Evolutionary conservation across 108 stramenopile genomes (phyloP).

Genomic region (Nitzschia sp.): DNA sequence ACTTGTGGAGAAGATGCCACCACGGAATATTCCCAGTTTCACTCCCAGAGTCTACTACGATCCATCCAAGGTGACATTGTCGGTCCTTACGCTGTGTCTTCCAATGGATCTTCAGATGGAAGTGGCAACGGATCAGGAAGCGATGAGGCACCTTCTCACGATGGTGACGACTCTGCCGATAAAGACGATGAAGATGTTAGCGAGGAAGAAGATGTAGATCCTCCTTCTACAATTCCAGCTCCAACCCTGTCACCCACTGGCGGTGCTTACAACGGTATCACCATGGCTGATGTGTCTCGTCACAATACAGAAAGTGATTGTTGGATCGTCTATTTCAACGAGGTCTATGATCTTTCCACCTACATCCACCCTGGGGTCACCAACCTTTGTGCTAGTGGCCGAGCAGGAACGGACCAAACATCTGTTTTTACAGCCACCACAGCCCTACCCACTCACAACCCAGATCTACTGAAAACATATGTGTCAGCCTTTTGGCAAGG

Average conservation of each 20-base stretch:
- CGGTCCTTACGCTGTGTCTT: no score
- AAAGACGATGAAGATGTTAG: no score
- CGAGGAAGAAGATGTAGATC: no score
- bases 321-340: not conserved
- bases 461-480: not conserved
- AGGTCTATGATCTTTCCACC: constrained; percentile 1
- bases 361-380: constrained; percentile 17
- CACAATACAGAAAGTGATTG: constrained; percentile 8
- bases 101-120: no score
- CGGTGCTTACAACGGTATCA: not conserved
- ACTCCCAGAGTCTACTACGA: not conserved
- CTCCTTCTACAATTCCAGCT: not conserved
- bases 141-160: no score
- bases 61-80: no score
- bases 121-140: no score
- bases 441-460: not conserved
- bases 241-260: not conserved
- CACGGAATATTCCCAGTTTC: constrained; percentile 11
- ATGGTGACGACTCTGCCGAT: no score
- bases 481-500: no score
- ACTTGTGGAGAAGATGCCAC: constrained; percentile 68
- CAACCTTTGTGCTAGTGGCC: constrained; percentile 1
- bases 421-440: not conserved
- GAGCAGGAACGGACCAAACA: constrained; percentile 3
- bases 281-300: not conserved